Evolutionary conservation across 2,329 filamentous ascomycete genomes (phyloP).

Genomic region (Byssoonygena ceratinophila): DNA sequence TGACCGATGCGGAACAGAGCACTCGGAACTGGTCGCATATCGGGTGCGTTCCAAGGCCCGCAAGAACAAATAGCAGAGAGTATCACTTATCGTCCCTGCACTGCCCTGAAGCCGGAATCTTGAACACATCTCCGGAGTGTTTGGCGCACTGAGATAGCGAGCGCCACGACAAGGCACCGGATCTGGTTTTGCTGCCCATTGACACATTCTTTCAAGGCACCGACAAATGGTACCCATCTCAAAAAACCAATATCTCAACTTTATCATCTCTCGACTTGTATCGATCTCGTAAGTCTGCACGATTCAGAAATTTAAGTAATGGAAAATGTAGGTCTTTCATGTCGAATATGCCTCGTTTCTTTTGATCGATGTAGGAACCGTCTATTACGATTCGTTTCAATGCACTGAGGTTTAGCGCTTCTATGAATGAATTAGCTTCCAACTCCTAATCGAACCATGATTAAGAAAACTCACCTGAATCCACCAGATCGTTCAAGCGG

Average conservation of each 20-base stretch:
- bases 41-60: too few relatives aligned
- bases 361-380: conserved; percentile 84
- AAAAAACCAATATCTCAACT: conserved; percentile 42
- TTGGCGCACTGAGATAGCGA: too few relatives aligned
- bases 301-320: conserved; percentile 61
- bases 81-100: too few relatives aligned
- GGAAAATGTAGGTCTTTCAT: conserved; percentile 88
- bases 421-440: conserved; percentile 31
- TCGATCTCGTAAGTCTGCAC: conserved; percentile 58
- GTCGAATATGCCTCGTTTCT: conserved; percentile 86
- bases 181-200: conserved; percentile 17
- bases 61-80: too few relatives aligned
- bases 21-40: not conserved
- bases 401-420: conserved; percentile 58
- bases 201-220: not conserved
- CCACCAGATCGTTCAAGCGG: conserved; percentile 68
- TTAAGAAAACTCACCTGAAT: conserved; percentile 53
- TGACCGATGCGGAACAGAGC: not conserved
- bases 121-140: not conserved
- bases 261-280: conserved; percentile 50
- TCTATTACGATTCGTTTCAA: conserved; percentile 77
- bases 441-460: not conserved
- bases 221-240: conserved; percentile 1
- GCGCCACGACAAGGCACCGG: not conserved
- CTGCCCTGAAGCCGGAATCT: not conserved